Conservation (phyloP, 495 filamentous ascomycete genomes). For the Antarctomyces pellizariae region DNA sequence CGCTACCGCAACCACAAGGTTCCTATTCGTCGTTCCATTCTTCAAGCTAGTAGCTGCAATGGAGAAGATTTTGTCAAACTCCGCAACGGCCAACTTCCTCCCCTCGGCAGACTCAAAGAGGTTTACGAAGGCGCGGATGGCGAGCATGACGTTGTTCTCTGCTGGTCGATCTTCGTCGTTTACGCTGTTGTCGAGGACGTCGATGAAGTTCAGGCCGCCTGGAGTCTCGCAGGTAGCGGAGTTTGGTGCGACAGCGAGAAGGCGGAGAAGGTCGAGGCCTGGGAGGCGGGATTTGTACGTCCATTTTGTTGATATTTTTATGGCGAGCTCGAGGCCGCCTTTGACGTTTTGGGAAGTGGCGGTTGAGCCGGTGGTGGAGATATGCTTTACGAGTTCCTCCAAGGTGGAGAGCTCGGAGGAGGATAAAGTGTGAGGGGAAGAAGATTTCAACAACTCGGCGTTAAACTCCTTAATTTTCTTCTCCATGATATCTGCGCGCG, state of each 20-base stretch:
- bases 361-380: slow-evolving; percentile 25
- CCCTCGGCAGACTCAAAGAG: slow-evolving; percentile 59
- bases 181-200: slow-evolving; percentile 30
- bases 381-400: slow-evolving; percentile 24
- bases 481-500: slow-evolving; percentile 27
- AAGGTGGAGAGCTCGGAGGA: slow-evolving; percentile 40
- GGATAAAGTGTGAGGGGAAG: slow-evolving; percentile 52
- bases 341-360: slow-evolving; percentile 12
- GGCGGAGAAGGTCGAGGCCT: slow-evolving; percentile 62
- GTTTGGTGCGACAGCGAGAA: slow-evolving; percentile 42
- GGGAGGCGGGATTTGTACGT: slow-evolving; percentile 56
- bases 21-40: slow-evolving; percentile 41
- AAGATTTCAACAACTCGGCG: slow-evolving; percentile 41
- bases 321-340: slow-evolving; percentile 29
- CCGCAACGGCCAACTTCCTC: slow-evolving; percentile 29
- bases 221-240: slow-evolving; percentile 27
- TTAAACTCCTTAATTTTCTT: slow-evolving; percentile 60
- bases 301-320: slow-evolving; percentile 53
- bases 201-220: slow-evolving; percentile 24
- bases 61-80: slow-evolving; percentile 32
- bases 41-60: slow-evolving; percentile 23
- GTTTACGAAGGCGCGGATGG: slow-evolving; percentile 62
- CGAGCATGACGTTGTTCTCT: slow-evolving; percentile 68
- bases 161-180: slow-evolving; percentile 20
- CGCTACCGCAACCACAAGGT: slow-evolving; percentile 56